Base-by-base conservation (phyloP, 2,329 filamentous ascomycete genomes). In the Fusarium miscanthi region DNA sequence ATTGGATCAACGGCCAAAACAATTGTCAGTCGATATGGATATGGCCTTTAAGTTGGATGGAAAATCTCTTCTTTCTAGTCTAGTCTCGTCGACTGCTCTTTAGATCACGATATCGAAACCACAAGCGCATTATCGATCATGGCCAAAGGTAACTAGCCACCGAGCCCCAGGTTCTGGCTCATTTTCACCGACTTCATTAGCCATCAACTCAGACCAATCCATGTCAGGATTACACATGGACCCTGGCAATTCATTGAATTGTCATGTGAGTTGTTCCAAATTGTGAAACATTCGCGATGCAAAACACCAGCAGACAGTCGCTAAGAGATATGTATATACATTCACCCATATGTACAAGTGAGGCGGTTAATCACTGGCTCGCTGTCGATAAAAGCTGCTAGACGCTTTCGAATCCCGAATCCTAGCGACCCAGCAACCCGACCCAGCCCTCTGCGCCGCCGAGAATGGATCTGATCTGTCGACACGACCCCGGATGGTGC, bases 401-500 rank as follows among this genome's bases (percentile, higher is more conserved):
- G 57, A 54, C 56, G 63, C 66, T 70, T 30, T 71, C 63, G 41
- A 65, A 68, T 65, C 73, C 68, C 59, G 51, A 64, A 70, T 65
- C 73, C 70, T 23, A 51, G 42, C 37, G 53, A 46, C 53, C 57
- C 63, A 76, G 69, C 59, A 66, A 61, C 70, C 65, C 65, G 73
- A 59, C 56, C 64, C 71, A 71, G 74, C 62, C 31, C 68, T 51
- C 63, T 68, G 75, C 72, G 72, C 63, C 72, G 75, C 75, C 75
- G 66, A 77, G 74, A 76, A 77, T 77, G 75, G 74, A 77, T 76
- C 75, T 75, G 72, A 76, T 77, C 75, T 77, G 74, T 76, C 74
- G 66, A 76, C 69, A 64, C 56, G 63, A 74, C 75, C 75, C 75
- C 72, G 73, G 75, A 77, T 75, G 63, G 74, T 72, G 75, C 65